Evolutionary conservation across 2,329 filamentous ascomycete genomes (phyloP).

Genomic region (Botrytis cinerea): DNA sequence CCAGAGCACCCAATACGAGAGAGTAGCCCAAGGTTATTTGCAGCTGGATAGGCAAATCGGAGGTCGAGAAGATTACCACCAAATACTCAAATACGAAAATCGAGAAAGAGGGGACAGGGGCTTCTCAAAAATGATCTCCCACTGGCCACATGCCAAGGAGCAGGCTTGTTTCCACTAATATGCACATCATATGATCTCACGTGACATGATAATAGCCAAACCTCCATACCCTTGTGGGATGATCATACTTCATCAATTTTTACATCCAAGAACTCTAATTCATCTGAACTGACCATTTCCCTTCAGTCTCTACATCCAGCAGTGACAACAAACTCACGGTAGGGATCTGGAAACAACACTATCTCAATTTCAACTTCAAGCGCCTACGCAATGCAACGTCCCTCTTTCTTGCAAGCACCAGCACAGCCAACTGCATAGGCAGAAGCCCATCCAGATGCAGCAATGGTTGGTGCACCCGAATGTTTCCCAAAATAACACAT

Average conservation of each 20-base stretch:
- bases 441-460: conserved; percentile 19
- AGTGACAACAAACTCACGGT: not conserved
- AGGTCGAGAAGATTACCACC: not conserved
- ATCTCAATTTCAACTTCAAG: not conserved
- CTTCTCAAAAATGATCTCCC: not conserved
- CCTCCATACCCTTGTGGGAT: not conserved
- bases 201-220: not conserved
- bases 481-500: conserved; percentile 14
- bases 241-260: not conserved
- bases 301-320: not conserved
- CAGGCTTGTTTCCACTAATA: not conserved
- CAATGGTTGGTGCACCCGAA: not conserved
- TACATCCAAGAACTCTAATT: not conserved
- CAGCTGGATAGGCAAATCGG: not conserved
- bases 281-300: not conserved
- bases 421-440: conserved; percentile 14
- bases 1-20: not conserved
- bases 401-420: conserved; percentile 18
- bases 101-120: not conserved
- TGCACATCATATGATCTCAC: not conserved
- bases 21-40: not conserved
- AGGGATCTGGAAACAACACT: not conserved
- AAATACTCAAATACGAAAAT: not conserved
- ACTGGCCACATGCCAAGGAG: not conserved
- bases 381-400: not conserved